These are phyloP conservation scores for Sporothrix globosa DNA, from an alignment of 2,329 filamentous ascomycete genomes.

Conservation along the genomic window DNA sequence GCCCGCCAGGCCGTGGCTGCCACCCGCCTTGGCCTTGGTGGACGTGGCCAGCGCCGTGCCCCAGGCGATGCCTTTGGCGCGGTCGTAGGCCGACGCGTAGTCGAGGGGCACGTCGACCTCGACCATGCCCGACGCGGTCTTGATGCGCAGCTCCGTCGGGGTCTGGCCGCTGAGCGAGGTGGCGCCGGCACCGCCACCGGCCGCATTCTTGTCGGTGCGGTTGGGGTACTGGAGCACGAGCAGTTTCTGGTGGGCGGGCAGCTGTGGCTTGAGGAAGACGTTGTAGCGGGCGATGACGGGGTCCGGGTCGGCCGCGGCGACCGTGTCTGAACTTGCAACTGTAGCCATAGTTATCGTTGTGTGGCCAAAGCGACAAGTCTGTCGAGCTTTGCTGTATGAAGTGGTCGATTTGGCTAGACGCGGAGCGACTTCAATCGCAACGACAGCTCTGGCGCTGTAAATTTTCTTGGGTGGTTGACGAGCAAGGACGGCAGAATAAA, in stretches of 20 bases:
- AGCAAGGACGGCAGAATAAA: constrained; percentile 17
- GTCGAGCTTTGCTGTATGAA: not conserved
- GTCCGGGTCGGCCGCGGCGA: constrained; percentile 55
- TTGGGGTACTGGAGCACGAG: constrained; percentile 91
- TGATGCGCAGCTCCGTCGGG: constrained; percentile 78
- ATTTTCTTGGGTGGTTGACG: constrained; percentile 24
- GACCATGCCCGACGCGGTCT: constrained; percentile 78
- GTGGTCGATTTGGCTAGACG: not conserved
- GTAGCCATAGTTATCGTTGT: not conserved
- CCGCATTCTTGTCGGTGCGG: constrained; percentile 62
- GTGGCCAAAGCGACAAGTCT: not conserved
- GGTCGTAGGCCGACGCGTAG: constrained; percentile 75
- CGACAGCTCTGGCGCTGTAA: constrained; percentile 14
- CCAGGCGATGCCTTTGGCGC: constrained; percentile 79
- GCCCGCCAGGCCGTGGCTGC: constrained; percentile 70
- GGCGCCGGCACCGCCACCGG: constrained; percentile 32
- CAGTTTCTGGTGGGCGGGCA: constrained; percentile 64
- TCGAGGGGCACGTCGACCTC: constrained; percentile 90
- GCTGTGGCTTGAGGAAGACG: constrained; percentile 79
- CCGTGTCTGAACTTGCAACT: not conserved
- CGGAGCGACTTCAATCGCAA: not conserved
- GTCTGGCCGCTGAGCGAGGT: constrained; percentile 57
- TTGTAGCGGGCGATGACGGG: constrained; percentile 77
- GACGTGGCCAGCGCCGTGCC: constrained; percentile 72
- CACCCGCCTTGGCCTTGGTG: constrained; percentile 61